Conservation (phyloP, 306 rosid species). For the Cucurbita pepo region DNA sequence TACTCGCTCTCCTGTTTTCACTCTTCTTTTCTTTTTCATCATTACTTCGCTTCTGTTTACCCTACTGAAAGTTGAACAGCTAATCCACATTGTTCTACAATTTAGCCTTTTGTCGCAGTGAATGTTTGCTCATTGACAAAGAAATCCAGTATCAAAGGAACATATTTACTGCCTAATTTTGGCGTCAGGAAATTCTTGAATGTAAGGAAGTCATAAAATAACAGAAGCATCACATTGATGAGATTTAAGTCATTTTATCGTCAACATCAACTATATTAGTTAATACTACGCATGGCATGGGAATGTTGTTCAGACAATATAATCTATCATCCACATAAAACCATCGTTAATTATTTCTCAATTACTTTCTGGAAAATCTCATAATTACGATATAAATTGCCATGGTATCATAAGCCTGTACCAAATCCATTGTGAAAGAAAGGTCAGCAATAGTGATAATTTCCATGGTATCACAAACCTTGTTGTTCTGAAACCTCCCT, state of each 20-base stretch:
- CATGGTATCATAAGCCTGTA: neutral
- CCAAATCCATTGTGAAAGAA: neutral
- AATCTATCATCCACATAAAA: neutral
- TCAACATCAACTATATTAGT: neutral
- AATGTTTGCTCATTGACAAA: neutral
- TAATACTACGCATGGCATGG: neutral
- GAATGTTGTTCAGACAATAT: neutral
- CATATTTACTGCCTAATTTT: neutral
- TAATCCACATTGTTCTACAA: neutral
- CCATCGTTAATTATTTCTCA: neutral
- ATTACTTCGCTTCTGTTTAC: too few relatives aligned
- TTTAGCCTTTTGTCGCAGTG: neutral
- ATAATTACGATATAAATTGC: neutral
- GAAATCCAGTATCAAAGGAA: neutral
- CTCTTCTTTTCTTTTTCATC: neutral
- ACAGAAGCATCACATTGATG: neutral
- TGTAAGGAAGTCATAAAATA: neutral
- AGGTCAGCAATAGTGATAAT: neutral
- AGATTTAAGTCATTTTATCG: neutral
- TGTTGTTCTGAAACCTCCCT: conserved; percentile 58
- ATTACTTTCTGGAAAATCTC: neutral
- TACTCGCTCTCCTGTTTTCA: neutral
- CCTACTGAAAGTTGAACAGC: neutral
- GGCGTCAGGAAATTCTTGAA: neutral
- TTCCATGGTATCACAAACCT: conserved; percentile 29